Percentiles rank a stretch among this genome's conserved stretches.
phyloP scores from a whole-genome alignment of 1,284 basidiomycete genomes.

The Schizopora paradoxa region DNA sequence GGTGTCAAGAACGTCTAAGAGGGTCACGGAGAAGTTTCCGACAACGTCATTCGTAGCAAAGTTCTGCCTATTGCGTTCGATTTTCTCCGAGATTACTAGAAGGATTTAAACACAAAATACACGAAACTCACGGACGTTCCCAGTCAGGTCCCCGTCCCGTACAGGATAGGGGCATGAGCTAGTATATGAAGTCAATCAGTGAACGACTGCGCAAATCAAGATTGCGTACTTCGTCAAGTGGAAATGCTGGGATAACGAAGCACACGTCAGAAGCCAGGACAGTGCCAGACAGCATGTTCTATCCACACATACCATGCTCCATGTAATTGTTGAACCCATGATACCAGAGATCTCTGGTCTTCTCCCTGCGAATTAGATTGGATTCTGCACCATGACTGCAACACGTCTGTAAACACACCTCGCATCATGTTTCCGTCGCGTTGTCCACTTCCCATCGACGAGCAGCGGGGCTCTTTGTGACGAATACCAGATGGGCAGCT shows the following conservation, averaged over 20 bases:
- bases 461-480: conserved; percentile 30
- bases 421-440: conserved; percentile 51
- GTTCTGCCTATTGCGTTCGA: conserved; percentile 44
- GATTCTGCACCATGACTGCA: too few species aligned
- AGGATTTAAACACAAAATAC: too few species aligned
- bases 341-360: conserved; percentile 71
- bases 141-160: conserved; percentile 76
- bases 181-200: conserved; percentile 12
- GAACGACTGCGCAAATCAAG: conserved; percentile 12
- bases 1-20: conserved; percentile 80
- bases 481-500: conserved; percentile 34
- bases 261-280: not conserved
- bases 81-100: conserved; percentile 8
- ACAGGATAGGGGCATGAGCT: conserved; percentile 87
- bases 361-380: conserved; percentile 41
- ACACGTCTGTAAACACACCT: conserved; percentile 53
- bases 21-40: conserved; percentile 80
- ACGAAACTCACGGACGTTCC: conserved; percentile 59
- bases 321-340: conserved; percentile 82
- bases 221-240: conserved; percentile 69
- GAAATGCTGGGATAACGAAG: conserved; percentile 51
- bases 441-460: conserved; percentile 48
- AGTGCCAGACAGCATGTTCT: conserved; percentile 9
- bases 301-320: conserved; percentile 51
- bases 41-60: conserved; percentile 78